Evolutionary conservation across 768 basidiomycete genomes (phyloP).

Genomic region (Serendipita vermifera): DNA sequence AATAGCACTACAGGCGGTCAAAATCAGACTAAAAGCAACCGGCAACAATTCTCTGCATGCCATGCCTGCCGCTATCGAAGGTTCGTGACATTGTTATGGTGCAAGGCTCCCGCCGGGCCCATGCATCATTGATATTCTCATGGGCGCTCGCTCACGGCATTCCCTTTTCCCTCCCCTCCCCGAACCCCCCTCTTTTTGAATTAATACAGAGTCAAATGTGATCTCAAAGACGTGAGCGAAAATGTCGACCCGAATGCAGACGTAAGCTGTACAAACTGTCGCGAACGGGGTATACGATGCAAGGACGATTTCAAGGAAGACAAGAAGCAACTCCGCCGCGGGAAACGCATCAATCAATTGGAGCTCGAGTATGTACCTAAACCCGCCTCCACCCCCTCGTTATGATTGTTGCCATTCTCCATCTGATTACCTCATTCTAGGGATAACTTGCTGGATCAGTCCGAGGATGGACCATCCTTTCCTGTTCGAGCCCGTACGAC

Average conservation of each 20-base stretch:
- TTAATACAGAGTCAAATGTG: constrained; percentile 66
- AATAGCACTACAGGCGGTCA: background rate
- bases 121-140: background rate
- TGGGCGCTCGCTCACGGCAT: no score
- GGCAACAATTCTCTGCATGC: constrained; percentile 86
- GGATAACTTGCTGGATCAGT: constrained; percentile 53
- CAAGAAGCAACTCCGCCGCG: constrained; percentile 69
- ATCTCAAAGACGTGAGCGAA: constrained; percentile 70
- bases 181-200: no score
- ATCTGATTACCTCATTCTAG: constrained; percentile 6
- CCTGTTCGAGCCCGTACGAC: constrained; percentile 33
- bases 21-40: constrained; percentile 58
- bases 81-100: constrained; percentile 25
- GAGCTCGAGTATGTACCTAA: constrained; percentile 2
- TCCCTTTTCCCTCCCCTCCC: no score
- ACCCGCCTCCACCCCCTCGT: constrained; percentile 9
- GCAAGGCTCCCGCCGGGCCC: background rate
- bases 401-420: no score
- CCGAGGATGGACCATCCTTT: constrained; percentile 23
- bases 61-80: constrained; percentile 86
- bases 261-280: constrained; percentile 74
- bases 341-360: constrained; percentile 20
- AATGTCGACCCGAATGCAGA: constrained; percentile 34
- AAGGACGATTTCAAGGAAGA: constrained; percentile 91
- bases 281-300: constrained; percentile 53